Evolutionary conservation across 768 basidiomycete species (phyloP), one percentile per base, ranked within the genome.

Genomic region (Pulveroboletus ravenelii): DNA sequence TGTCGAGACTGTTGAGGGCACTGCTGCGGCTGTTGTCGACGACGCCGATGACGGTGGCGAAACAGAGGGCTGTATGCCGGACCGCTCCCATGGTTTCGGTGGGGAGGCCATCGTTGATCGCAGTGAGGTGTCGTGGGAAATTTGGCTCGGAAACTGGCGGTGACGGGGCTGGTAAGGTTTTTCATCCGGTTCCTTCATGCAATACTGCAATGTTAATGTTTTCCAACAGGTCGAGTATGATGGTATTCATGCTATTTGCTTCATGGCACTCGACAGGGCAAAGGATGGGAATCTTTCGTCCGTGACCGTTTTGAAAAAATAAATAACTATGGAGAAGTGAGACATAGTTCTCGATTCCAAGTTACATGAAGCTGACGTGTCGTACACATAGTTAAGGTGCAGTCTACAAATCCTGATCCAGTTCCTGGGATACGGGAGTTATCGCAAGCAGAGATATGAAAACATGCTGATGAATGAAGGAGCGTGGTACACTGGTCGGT

Each of bases 11-110:
- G 61, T 55, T 17, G 65, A 45, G 6, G 68, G 14, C 20, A 59
- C 38, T 5, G 62, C 10, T 7, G 56, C 14, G n/a, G 68, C 27
- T 13, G 58, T 40, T 32, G 66, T 51, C 38, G 64, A 31, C 25
- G 62, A 51, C 31, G 50, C 50, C 31, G 61, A 45, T 5, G 69
- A 52, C 3, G 72, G 35, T 14, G 65, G 48, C 17, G 63, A 57
- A 12, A 71, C 34, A 27, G 72, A 23, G 45, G 70, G 34, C 27
- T 72, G 69, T 35, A 67, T 61, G 41, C 72, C 70, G 8, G 79
- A 78, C 38, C 82, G 79, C 67, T 93, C 91, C 91, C 90, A 93
- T 57, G 90, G 91, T 66, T 92, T 93, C 64, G 89, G 90, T 42
- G 90, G 90, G 18, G 89, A 89, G 34, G 78, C 81, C 89, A 91